Evolutionary conservation across 23 red algal genomes (phyloP).

Genomic region (Cyanidiococcus yangmingshanensis): DNA sequence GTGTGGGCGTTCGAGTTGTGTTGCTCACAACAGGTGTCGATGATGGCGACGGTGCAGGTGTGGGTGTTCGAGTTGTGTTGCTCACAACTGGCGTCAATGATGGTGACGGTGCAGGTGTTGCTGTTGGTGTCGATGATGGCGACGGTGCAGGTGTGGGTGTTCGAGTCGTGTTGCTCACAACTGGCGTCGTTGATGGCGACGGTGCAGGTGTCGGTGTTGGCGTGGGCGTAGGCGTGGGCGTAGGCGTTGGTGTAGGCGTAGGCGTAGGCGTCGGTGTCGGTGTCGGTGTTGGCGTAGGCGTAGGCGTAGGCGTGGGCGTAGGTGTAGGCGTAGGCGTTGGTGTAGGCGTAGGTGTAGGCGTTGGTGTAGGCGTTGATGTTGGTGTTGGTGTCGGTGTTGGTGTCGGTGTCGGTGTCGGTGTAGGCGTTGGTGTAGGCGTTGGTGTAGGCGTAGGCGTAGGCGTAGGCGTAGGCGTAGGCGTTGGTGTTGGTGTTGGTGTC

Average conservation of each 20-base stretch:
- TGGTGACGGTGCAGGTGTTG: background rate
- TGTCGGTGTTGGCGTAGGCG: constrained; percentile 15
- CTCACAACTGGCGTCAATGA: background rate
- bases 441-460: constrained; percentile 17
- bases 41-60: background rate
- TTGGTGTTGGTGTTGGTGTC: background rate
- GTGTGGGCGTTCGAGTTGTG: background rate
- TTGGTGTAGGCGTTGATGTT: constrained; percentile 4
- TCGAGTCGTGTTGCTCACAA: background rate
- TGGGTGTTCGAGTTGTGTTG: background rate
- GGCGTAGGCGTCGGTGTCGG: constrained; percentile 18
- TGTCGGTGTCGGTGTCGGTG: constrained; percentile 6
- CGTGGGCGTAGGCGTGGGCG: background rate
- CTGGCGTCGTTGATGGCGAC: background rate
- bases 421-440: constrained; percentile 11
- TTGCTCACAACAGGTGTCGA: background rate
- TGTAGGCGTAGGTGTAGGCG: constrained; percentile 6
- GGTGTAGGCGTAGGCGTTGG: constrained; percentile 10
- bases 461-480: background rate
- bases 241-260: constrained; percentile 9
- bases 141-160: background rate
- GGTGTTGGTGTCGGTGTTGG: constrained; percentile 16
- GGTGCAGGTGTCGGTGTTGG: background rate
- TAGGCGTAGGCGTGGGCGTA: constrained; percentile 13
- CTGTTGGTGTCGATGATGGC: background rate